Conservation (phyloP, 805 yeast species). For the Yarrowia osloensis region DNA sequence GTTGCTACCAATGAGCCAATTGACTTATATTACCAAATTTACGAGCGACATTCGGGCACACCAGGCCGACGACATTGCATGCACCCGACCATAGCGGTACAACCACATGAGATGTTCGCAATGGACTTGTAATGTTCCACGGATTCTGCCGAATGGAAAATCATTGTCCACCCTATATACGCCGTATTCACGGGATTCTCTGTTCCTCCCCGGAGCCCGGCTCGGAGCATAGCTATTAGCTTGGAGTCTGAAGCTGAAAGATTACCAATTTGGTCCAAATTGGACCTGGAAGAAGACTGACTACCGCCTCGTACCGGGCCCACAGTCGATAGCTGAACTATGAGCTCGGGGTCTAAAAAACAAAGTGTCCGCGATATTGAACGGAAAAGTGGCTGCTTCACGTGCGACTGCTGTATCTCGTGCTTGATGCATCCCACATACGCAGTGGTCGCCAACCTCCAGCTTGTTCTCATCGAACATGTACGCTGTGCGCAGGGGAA, state of each 20-base stretch:
- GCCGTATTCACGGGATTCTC: no score
- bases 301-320: not conserved
- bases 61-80: no score
- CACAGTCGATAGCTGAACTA: not conserved
- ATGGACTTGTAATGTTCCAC: no score
- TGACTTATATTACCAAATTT: not conserved
- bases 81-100: no score
- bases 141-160: no score
- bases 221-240: not conserved
- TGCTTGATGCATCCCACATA: not conserved
- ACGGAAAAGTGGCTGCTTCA: not conserved
- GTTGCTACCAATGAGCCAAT: not conserved
- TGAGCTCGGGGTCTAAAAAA: not conserved
- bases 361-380: not conserved
- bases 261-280: slow-evolving; percentile 11
- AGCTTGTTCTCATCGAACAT: not conserved
- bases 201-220: not conserved
- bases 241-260: not conserved
- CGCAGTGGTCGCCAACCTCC: not conserved
- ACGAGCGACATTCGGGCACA: no score
- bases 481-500: not conserved
- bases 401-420: not conserved
- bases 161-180: no score
- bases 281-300: slow-evolving; percentile 1
- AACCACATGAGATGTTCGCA: no score